Percentiles rank a stretch among this genome's conserved stretches.
phyloP scores from a whole-genome alignment of 257 asterid genomes.

The Ilex aquifolium region DNA sequence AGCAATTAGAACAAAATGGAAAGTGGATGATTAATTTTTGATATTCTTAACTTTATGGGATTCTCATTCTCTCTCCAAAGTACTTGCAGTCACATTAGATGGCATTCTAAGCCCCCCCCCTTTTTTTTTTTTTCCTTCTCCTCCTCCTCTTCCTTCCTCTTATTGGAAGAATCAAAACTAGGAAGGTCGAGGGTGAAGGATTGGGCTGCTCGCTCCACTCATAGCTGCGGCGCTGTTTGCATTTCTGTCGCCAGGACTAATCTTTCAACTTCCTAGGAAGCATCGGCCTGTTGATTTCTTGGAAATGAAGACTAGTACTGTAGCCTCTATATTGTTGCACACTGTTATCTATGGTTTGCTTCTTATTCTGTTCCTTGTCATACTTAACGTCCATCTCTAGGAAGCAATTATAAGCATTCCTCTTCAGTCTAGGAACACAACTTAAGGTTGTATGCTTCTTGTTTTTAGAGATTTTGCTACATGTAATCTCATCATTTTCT shows the following conservation, averaged over 20 bases:
- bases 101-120: slow-evolving; percentile 12
- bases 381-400: slow-evolving; percentile 61
- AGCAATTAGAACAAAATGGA: slow-evolving; percentile 2
- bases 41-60: slow-evolving; percentile 12
- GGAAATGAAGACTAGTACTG: slow-evolving; percentile 69
- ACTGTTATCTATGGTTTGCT: slow-evolving; percentile 70
- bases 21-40: slow-evolving; percentile 8
- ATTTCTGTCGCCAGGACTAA: slow-evolving; percentile 60
- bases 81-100: slow-evolving; percentile 11
- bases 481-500: no score
- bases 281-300: slow-evolving; percentile 58
- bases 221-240: slow-evolving; percentile 69
- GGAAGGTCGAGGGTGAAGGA: slow-evolving; percentile 39
- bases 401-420: not conserved
- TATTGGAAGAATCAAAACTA: no score
- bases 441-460: no score
- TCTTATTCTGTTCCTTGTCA: slow-evolving; percentile 63
- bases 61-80: slow-evolving; percentile 16
- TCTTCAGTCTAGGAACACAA: no score
- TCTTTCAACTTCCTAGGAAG: slow-evolving; percentile 80
- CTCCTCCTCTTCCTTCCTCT: no score
- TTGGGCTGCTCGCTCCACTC: slow-evolving; percentile 56
- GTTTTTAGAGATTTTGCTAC: no score
- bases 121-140: slow-evolving; percentile 7
- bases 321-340: slow-evolving; percentile 51